Evolutionary conservation across 495 filamentous ascomycete species (phyloP), one percentile per base, ranked within the genome.

Genomic region (Penicillium tannophilum): DNA sequence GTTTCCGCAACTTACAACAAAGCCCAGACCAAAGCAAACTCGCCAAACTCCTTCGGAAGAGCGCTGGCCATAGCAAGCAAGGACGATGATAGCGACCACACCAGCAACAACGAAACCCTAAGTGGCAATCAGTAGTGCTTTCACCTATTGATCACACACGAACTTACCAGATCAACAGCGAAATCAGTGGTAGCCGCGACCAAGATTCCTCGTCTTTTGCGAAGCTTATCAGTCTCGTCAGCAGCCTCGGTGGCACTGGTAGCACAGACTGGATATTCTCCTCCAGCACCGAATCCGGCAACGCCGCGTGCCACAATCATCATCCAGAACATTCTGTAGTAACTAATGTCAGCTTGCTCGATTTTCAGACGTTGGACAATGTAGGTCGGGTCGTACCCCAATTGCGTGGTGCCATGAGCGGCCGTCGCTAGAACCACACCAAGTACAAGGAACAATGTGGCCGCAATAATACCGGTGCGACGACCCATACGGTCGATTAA

Each of bases 221-320:
- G 65, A 30, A 74, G 49, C 14, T 59, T 33, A 6, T 55, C 33
- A 9, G 57, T 63, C 58, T 80, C 78, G 56, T 83, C 79, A 1
- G 78, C 72, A 1, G 75, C 77, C 62, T 82, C 81, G 8, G 72
- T 73, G 11, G 79, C 76, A 47, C 65, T 72, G 4, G 76, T 75
- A 6, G 70, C 72, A 30, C 69, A 78, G 16, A 79, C 79, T 12
- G 78, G 76, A 67, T 80, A 79, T 63, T 79, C 78, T 55, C 78
- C 78, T 8, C 76, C 78, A 5, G 74, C 72, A 0, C 82, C 81
- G 54, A 85, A 80, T 3, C 82, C 82, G n/a, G 75, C 75, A 28
- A 83, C 67, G 10, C 80, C 82, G 20, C 81, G 71, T 4, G 80
- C 76, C 23, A 84, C 65, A 2, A 81, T 76, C 71, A 85, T 76